A percentile compares a stretch with the other conserved stretches of the same genome.
Evolutionary conservation across 1,284 basidiomycete genomes (phyloP).

Genomic region (Neotropicomus parvogracilis): DNA sequence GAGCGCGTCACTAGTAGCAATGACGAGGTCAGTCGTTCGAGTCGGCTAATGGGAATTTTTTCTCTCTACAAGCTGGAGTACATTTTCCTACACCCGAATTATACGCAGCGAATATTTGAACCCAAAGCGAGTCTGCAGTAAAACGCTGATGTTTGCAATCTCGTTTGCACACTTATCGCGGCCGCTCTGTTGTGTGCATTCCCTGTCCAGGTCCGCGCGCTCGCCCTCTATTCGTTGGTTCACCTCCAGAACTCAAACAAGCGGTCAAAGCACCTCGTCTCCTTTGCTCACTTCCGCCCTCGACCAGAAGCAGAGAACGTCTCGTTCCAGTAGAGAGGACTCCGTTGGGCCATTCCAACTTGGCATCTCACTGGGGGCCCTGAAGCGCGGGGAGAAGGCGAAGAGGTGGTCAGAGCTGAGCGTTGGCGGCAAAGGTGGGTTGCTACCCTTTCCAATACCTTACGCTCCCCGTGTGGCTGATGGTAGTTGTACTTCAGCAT

Average conservation of each 20-base stretch:
- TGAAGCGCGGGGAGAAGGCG: conserved; percentile 51
- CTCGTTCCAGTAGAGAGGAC: conserved; percentile 43
- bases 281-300: conserved; percentile 68
- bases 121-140: not conserved
- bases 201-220: conserved; percentile 1
- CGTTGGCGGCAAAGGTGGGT: conserved; percentile 77
- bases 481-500: conserved; percentile 11
- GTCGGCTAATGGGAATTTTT: conserved; percentile 46
- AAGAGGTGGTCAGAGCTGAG: conserved; percentile 84
- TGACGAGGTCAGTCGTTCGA: conserved; percentile 53
- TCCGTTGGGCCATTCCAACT: conserved; percentile 80
- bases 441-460: not conserved
- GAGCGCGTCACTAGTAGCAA: conserved; percentile 61
- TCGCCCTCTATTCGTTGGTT: not conserved
- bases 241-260: conserved; percentile 42
- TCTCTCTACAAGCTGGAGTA: not conserved
- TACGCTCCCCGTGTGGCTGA: not conserved
- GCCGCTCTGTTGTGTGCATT: conserved; percentile 2
- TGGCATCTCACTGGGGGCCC: conserved; percentile 59
- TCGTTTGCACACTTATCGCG: conserved; percentile 11
- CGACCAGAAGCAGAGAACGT: conserved; percentile 50
- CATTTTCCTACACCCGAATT: too few relatives aligned
- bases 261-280: conserved; percentile 46
- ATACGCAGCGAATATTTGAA: not conserved
- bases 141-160: conserved; percentile 15